Evolutionary conservation across 108 stramenopile species (phyloP).

Genomic region (Pseudonitzschia pungens): DNA sequence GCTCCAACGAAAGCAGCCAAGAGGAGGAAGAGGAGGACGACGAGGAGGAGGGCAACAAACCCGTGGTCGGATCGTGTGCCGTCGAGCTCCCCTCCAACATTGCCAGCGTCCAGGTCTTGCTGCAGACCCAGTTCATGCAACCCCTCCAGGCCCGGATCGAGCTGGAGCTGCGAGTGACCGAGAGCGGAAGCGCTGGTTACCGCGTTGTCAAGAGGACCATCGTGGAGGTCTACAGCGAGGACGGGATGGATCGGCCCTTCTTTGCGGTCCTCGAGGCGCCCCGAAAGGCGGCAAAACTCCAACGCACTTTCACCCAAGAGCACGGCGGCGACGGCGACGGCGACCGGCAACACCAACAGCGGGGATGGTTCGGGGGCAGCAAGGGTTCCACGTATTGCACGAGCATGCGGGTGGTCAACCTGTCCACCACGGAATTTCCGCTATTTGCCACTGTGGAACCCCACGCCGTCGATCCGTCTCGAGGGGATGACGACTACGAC

Average conservation of each 20-base stretch:
- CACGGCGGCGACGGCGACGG: no score
- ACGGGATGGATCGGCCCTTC: constrained; percentile 62
- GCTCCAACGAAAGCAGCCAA: not conserved
- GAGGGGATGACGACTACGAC: not conserved
- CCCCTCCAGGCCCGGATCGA: constrained; percentile 62
- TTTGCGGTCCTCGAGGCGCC: constrained; percentile 61
- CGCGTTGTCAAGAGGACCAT: constrained; percentile 55
- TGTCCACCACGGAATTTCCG: constrained; percentile 59
- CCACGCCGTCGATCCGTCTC: constrained; percentile 37
- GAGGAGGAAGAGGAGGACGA: not conserved
- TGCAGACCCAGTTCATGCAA: constrained; percentile 63
- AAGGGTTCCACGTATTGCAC: constrained; percentile 30
- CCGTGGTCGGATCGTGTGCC: not conserved
- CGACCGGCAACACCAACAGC: no score
- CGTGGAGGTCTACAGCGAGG: constrained; percentile 61
- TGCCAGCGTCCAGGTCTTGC: constrained; percentile 49
- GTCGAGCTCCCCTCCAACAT: constrained; percentile 12
- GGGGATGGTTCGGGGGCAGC: not conserved
- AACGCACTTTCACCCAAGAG: no score
- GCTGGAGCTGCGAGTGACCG: constrained; percentile 46
- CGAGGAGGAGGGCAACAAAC: not conserved
- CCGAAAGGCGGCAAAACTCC: not conserved
- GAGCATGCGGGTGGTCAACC: constrained; percentile 58
- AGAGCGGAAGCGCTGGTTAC: constrained; percentile 47
- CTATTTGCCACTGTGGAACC: constrained; percentile 56